Conservation (phyloP, 2,329 filamentous ascomycete genomes). For the Ceratocystis alfenasii region DNA sequence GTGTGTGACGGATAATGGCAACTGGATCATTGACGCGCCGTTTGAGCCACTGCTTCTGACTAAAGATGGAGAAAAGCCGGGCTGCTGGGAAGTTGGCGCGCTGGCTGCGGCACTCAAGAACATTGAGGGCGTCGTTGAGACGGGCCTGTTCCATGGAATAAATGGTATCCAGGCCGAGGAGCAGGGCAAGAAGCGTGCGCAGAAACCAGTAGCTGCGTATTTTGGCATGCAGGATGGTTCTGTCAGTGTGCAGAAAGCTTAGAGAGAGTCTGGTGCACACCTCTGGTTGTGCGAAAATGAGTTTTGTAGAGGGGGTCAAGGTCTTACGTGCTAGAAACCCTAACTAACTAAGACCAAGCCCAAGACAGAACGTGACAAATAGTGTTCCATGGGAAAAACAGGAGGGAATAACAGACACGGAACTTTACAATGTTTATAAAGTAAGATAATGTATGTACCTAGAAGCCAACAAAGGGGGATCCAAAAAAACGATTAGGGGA, state of each 20-base stretch:
- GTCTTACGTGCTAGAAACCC: no score
- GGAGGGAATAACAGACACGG: constrained; percentile 3
- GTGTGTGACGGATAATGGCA: constrained; percentile 47
- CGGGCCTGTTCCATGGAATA: constrained; percentile 75
- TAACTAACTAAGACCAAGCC: background rate
- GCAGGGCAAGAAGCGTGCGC: constrained; percentile 52
- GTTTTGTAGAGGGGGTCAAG: no score
- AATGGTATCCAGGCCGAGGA: constrained; percentile 56
- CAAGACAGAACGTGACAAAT: background rate
- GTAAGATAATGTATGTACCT: constrained; percentile 20
- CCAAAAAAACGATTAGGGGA: constrained; percentile 10
- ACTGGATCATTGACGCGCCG: constrained; percentile 82
- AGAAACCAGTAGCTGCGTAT: constrained; percentile 88
- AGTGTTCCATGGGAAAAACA: background rate
- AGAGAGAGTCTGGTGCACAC: background rate
- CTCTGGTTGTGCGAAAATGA: no score
- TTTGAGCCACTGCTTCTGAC: constrained; percentile 62
- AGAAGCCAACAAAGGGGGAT: constrained; percentile 15
- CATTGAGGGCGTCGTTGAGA: constrained; percentile 70
- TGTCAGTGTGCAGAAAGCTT: constrained; percentile 16
- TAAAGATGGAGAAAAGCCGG: constrained; percentile 38
- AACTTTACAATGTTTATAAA: constrained; percentile 7
- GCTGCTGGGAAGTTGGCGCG: constrained; percentile 47
- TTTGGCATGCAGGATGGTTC: constrained; percentile 76
- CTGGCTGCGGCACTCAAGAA: constrained; percentile 57